Conservation (phyloP, 2,329 filamentous ascomycete species). For the Cryphonectria nitschkei region DNA sequence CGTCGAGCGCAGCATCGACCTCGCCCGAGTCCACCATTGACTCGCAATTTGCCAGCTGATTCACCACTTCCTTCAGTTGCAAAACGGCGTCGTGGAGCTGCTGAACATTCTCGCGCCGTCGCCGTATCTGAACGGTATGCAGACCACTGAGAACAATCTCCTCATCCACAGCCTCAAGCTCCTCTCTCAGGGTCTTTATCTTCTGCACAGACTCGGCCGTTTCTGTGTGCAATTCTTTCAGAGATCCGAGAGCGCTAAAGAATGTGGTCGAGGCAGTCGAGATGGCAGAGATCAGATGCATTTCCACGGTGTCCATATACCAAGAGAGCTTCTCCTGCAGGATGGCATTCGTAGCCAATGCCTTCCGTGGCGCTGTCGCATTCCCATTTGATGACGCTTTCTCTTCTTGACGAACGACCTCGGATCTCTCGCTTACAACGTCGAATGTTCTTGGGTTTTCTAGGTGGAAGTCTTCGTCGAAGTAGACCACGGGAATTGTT, state of each 20-base stretch:
- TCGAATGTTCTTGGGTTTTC: conserved; percentile 97
- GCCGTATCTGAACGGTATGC: conserved; percentile 81
- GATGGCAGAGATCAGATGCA: conserved; percentile 94
- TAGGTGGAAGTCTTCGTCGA: conserved; percentile 91
- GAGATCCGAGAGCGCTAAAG: conserved; percentile 88
- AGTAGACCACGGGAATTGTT: conserved; percentile 91
- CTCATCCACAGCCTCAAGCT: conserved; percentile 79
- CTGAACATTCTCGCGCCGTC: conserved; percentile 80
- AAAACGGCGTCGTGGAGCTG: conserved; percentile 81
- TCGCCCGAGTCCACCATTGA: conserved; percentile 81
- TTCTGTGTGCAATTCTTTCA: conserved; percentile 89
- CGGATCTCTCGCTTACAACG: conserved; percentile 91
- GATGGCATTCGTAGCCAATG: conserved; percentile 93
- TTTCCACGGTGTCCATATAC: conserved; percentile 99
- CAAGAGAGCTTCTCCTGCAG: conserved; percentile 97
- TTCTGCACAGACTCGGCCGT: conserved; percentile 87
- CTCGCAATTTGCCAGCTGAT: conserved; percentile 77
- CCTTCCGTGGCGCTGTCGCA: conserved; percentile 71
- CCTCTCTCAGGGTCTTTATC: conserved; percentile 79
- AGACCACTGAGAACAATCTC: conserved; percentile 86
- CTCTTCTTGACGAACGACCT: conserved; percentile 79
- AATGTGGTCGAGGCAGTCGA: conserved; percentile 95
- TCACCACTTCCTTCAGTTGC: conserved; percentile 79
- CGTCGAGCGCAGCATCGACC: conserved; percentile 77
- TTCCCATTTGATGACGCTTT: conserved; percentile 58